phyloP scores from a whole-genome alignment of 352 stramenopile species.

The Globisporangium megalacanthum region DNA sequence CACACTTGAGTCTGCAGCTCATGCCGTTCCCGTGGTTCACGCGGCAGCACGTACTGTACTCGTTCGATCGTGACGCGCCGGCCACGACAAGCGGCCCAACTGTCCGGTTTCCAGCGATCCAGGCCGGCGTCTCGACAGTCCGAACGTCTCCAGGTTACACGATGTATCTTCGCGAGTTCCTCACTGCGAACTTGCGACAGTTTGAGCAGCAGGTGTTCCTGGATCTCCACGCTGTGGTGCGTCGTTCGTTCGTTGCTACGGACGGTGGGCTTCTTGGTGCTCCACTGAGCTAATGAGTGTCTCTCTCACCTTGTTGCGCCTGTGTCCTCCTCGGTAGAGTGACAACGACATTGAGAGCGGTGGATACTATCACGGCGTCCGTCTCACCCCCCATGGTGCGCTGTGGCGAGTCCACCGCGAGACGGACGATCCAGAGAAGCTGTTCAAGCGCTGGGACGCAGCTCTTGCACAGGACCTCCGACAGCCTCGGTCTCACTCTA shows the following conservation, averaged over 20 bases:
- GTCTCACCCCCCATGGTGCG: constrained; percentile 32
- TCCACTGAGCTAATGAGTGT: background rate
- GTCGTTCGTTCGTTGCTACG: background rate
- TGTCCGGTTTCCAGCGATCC: constrained; percentile 32
- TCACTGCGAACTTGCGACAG: constrained; percentile 27
- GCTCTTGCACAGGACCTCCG: background rate
- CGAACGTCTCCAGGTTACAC: constrained; percentile 34
- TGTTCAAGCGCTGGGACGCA: constrained; percentile 18
- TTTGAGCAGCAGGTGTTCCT: constrained; percentile 31
- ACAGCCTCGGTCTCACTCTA: background rate
- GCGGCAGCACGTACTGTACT: constrained; percentile 34
- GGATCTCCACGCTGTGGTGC: constrained; percentile 53
- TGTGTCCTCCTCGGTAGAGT: constrained; percentile 16
- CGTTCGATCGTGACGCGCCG: background rate
- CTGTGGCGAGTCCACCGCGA: constrained; percentile 34
- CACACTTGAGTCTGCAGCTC: constrained; percentile 71
- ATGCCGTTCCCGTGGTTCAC: constrained; percentile 82
- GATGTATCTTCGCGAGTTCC: constrained; percentile 33
- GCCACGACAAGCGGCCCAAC: background rate
- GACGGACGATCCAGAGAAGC: background rate
- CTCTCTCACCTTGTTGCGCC: background rate
- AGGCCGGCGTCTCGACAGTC: constrained; percentile 25
- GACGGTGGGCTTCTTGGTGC: background rate
- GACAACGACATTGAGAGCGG: constrained; percentile 34
- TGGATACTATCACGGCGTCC: constrained; percentile 32